phyloP scores from a whole-genome alignment of 2,329 filamentous ascomycete genomes.

The Fusarium cicatricum region DNA sequence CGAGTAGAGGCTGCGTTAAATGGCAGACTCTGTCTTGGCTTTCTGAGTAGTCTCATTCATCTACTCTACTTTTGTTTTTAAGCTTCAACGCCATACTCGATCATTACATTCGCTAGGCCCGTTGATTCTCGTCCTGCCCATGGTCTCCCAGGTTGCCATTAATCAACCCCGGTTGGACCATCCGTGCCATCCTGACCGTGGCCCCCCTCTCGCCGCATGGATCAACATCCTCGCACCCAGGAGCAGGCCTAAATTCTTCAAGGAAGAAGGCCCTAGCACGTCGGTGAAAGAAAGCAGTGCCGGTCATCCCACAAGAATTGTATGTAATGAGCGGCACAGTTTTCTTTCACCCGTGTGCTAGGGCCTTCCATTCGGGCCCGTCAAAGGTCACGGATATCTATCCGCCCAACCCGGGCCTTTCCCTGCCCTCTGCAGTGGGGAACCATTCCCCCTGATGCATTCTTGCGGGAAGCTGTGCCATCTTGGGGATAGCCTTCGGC shows the following conservation, averaged over 20 bases:
- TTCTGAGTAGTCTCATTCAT: background rate
- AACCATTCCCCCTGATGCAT: constrained; percentile 6
- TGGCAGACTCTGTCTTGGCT: background rate
- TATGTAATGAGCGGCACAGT: too few relatives aligned
- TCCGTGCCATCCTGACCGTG: constrained; percentile 21
- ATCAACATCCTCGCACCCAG: constrained; percentile 13
- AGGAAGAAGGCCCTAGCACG: too few relatives aligned
- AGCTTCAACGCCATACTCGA: constrained; percentile 7
- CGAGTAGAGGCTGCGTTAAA: background rate
- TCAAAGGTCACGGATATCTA: constrained; percentile 38
- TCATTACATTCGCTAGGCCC: background rate
- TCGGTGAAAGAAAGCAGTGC: too few relatives aligned
- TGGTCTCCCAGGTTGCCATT: constrained; percentile 3
- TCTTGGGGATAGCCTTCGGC: constrained; percentile 34
- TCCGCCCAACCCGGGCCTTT: constrained; percentile 29
- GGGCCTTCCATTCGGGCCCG: constrained; percentile 19
- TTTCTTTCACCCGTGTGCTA: too few relatives aligned
- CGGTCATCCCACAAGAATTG: too few relatives aligned
- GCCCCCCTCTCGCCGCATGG: constrained; percentile 8
- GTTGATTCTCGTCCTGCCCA: constrained; percentile 4
- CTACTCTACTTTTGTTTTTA: background rate
- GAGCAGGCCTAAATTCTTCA: constrained; percentile 1
- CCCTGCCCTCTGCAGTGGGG: background rate
- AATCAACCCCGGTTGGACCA: constrained; percentile 9
- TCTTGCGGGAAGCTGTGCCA: constrained; percentile 18